A percentile compares a stretch with the other conserved stretches of the same genome.
These are phyloP conservation scores for Punica granatum DNA, from an alignment of 345 rosid genomes.

Conservation along the genomic window DNA sequence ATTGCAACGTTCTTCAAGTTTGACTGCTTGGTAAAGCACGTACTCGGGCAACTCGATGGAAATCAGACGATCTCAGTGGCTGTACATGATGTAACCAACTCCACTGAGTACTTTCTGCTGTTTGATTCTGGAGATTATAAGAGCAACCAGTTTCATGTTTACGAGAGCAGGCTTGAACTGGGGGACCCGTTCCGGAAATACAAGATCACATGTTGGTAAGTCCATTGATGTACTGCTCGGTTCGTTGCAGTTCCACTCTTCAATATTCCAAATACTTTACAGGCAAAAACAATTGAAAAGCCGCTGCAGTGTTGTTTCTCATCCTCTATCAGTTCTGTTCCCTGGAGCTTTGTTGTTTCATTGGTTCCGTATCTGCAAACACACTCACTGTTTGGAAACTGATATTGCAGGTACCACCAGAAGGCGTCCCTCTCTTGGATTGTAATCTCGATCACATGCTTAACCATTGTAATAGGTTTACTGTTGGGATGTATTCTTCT, in stretches of 20 bases:
- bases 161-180: neutral
- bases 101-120: neutral
- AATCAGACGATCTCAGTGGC: neutral
- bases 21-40: neutral
- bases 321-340: neutral
- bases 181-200: neutral
- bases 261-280: neutral
- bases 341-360: neutral
- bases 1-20: neutral
- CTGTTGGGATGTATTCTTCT: neutral
- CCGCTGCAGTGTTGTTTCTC: too few relatives aligned
- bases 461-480: neutral
- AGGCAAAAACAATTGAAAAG: too few relatives aligned
- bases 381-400: neutral
- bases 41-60: conserved; percentile 2
- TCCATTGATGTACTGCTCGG: neutral
- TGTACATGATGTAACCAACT: neutral
- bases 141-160: neutral
- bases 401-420: neutral
- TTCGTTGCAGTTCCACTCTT: neutral
- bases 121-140: neutral
- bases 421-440: accelerated
- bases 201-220: neutral
- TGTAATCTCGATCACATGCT: neutral
- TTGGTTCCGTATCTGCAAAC: neutral